Base-by-base conservation (phyloP, 116 monocot species). In the Phalaenopsis hybrid region DNA sequence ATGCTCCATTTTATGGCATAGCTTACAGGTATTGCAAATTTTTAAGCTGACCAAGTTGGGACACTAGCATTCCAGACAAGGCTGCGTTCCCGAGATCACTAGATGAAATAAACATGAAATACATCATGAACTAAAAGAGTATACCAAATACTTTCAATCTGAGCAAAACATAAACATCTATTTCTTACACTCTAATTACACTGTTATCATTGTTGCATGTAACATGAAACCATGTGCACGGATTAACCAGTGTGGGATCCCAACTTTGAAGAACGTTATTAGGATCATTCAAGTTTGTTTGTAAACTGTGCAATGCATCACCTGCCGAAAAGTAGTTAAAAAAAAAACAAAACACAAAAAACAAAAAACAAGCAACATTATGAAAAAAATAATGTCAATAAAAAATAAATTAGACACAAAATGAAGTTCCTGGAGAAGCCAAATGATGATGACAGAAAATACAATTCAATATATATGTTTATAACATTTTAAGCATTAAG, bases 81-180 rank as follows among this genome's bases (percentile, higher is more conserved):
- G 83, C 79, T 78, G 92, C 91, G 89, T 93, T 92, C 88, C 93
- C 96, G 78, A 96, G 93, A 90, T 94, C 92, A 37, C 94, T 92
- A 89, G 55, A 45, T 11, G n/a, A 75, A 31, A 65, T 31, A 75
- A 59, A 52, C 28, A 67, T 15, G 15, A 21, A 10, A 44, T 20
- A 46, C 11, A 45, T 45, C 46, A 45, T 75, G 18, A 75, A 46
- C 75, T 33, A 75, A 20, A 46, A 21, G 46, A 75, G 25, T 65
- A 21, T 21, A 23, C 21, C 65, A 75, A n/a, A 4, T 9, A 45
- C 13, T 75, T 65, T 44, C 46, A 21, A 75, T 13, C 21, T 16
- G n/a, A 13, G 57, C 72, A 68, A 79, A 44, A 45, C 12, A 48
- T 18, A 18, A 44, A 44, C 4, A 46, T 23, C n/a, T 13, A 59